A percentile compares a stretch with the other conserved stretches of the same genome.
phyloP scores from a whole-genome alignment of 805 yeast species.

The Ogataea zsoltii region DNA sequence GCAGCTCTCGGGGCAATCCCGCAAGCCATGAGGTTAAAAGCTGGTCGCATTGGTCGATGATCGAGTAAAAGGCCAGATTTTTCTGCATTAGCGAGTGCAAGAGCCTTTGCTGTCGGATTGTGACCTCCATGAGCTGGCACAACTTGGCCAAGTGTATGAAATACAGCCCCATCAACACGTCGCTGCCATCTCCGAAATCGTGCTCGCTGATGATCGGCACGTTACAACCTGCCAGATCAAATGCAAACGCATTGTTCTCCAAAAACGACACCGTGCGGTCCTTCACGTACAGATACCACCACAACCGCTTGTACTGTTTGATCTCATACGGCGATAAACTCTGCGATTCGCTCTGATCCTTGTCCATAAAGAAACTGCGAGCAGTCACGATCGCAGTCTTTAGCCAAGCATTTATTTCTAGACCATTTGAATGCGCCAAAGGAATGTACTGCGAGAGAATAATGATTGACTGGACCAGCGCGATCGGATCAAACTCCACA shows the following conservation, averaged over 20 bases:
- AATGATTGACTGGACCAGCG: conserved; percentile 54
- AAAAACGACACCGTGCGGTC: conserved; percentile 61
- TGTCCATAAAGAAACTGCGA: conserved; percentile 43
- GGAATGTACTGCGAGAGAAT: conserved; percentile 2
- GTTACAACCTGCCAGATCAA: conserved; percentile 71
- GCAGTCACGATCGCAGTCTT: conserved; percentile 64
- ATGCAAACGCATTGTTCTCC: conserved; percentile 63
- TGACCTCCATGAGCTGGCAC: not conserved
- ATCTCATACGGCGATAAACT: conserved; percentile 1
- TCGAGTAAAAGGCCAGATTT: not conserved
- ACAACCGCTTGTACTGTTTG: conserved; percentile 58
- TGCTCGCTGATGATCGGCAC: conserved; percentile 64
- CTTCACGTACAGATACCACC: conserved; percentile 72
- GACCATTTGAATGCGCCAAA: conserved; percentile 43
- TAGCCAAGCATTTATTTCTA: conserved; percentile 60
- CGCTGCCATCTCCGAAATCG: conserved; percentile 12
- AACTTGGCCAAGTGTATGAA: not conserved
- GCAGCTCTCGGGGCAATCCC: conserved; percentile 34
- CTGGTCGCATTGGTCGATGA: not conserved
- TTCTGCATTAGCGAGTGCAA: not conserved
- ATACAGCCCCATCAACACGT: not conserved
- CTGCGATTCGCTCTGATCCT: conserved; percentile 31
- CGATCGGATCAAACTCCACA: conserved; percentile 61
- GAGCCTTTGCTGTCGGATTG: not conserved
- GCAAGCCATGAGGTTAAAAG: not conserved